Evolutionary conservation across 306 rosid genomes (phyloP).

Genomic region (Canavalia ensiformis): DNA sequence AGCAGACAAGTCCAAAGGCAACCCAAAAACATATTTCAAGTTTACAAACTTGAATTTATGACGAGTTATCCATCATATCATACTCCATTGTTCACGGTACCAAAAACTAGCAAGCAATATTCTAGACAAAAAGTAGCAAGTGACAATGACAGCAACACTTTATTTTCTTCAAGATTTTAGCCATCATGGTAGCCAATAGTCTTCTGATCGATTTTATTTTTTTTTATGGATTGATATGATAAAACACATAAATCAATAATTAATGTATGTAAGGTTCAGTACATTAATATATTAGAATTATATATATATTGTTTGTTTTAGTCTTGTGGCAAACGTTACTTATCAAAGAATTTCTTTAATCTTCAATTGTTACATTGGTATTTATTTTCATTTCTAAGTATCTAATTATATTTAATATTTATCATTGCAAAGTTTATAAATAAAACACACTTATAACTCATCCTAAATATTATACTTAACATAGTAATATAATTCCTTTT

Average conservation of each 20-base stretch:
- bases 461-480: too few species aligned
- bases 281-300: too few species aligned
- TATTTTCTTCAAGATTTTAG: background rate
- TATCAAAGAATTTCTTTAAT: background rate
- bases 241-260: background rate
- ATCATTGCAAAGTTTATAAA: too few species aligned
- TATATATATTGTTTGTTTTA: too few species aligned
- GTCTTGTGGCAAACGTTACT: too few species aligned
- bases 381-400: background rate
- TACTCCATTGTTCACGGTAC: background rate
- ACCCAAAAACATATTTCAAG: conserved; percentile 1
- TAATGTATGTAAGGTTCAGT: too few species aligned
- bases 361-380: background rate
- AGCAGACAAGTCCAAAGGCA: background rate
- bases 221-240: background rate
- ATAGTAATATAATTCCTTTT: too few species aligned
- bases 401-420: background rate
- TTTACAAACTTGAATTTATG: conserved; percentile 1
- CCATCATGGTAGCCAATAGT: background rate
- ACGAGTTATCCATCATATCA: conserved; percentile 14
- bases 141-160: background rate
- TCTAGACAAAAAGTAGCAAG: background rate
- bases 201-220: background rate
- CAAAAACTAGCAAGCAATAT: background rate
- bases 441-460: too few species aligned